Conservation (phyloP, 2,329 filamentous ascomycete species). For the Monosporascus sp. region DNA sequence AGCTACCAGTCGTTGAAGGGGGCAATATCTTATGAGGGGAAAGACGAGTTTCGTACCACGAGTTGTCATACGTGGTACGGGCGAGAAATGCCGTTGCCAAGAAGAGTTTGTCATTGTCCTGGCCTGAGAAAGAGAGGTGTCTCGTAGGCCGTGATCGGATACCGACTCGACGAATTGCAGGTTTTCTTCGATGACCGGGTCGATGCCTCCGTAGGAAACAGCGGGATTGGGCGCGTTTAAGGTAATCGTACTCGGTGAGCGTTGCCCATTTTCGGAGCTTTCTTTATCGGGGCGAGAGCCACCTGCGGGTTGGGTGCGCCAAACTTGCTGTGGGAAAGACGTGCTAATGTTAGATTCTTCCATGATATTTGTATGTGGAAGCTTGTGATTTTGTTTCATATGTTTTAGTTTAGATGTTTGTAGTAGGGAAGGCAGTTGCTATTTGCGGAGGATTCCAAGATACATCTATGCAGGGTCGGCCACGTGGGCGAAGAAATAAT, state of each 20-base stretch:
- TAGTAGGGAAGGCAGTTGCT: no score
- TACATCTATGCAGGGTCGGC: not conserved
- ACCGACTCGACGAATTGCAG: slow-evolving; percentile 24
- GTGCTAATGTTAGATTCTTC: not conserved
- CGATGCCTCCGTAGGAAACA: slow-evolving; percentile 27
- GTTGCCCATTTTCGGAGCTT: no score
- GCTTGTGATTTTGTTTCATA: no score
- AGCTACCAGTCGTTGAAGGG: not conserved
- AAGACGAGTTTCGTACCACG: not conserved
- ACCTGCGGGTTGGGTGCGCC: no score
- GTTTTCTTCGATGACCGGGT: slow-evolving; percentile 31
- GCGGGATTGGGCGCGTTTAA: slow-evolving; percentile 18
- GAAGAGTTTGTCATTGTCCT: slow-evolving; percentile 7
- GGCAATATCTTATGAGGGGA: no score
- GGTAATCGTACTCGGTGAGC: slow-evolving; percentile 2
- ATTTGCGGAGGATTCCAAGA: not conserved
- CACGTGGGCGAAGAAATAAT: not conserved
- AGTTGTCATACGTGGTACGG: not conserved
- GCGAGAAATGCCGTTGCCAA: slow-evolving; percentile 8
- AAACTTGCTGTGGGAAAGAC: not conserved
- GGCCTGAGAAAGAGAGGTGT: slow-evolving; percentile 4
- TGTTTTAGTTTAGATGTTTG: no score
- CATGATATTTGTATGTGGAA: not conserved
- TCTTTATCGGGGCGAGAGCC: no score
- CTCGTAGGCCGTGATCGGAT: slow-evolving; percentile 16